Evolutionary conservation across 768 basidiomycete species (phyloP).

Genomic region (Piloderma croceum): DNA sequence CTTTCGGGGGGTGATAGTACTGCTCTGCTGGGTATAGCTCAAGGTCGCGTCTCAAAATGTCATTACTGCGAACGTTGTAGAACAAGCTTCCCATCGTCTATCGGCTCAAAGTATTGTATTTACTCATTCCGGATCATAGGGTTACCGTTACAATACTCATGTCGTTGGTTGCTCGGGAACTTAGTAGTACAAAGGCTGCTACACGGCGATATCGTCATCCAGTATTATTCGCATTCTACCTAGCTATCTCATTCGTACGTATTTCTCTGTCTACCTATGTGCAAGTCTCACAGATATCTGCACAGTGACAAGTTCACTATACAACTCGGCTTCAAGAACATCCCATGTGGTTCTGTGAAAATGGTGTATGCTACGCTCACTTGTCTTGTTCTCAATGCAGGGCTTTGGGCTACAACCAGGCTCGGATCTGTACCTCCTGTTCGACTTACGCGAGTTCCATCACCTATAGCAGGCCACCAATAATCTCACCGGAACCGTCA

Average conservation of each 20-base stretch:
- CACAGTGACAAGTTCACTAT: constrained; percentile 78
- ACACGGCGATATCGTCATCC: constrained; percentile 84
- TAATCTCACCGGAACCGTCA: constrained; percentile 41
- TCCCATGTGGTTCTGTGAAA: constrained; percentile 77
- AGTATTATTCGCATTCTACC: constrained; percentile 86
- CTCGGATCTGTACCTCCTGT: constrained; percentile 69
- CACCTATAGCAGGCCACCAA: constrained; percentile 50
- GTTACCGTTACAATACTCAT: constrained; percentile 79
- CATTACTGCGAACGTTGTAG: constrained; percentile 87
- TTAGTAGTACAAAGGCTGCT: constrained; percentile 77
- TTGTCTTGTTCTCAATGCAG: too few species aligned
- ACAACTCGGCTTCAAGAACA: constrained; percentile 82
- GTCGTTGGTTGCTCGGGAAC: constrained; percentile 73
- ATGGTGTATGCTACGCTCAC: constrained; percentile 91
- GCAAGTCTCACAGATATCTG: too few species aligned
- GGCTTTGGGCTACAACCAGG: constrained; percentile 85
- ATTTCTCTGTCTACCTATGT: too few species aligned
- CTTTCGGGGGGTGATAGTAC: constrained; percentile 76
- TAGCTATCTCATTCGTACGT: constrained; percentile 77
- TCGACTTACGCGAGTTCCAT: constrained; percentile 53
- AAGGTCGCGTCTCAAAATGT: constrained; percentile 68
- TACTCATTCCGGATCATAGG: constrained; percentile 32
- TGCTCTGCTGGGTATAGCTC: constrained; percentile 68
- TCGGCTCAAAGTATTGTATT: constrained; percentile 6
- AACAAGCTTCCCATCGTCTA: constrained; percentile 46